A percentile compares a stretch with the other conserved stretches of the same genome.
phyloP scores from a whole-genome alignment of 345 rosid species.

The Arabidopsis suecica region DNA sequence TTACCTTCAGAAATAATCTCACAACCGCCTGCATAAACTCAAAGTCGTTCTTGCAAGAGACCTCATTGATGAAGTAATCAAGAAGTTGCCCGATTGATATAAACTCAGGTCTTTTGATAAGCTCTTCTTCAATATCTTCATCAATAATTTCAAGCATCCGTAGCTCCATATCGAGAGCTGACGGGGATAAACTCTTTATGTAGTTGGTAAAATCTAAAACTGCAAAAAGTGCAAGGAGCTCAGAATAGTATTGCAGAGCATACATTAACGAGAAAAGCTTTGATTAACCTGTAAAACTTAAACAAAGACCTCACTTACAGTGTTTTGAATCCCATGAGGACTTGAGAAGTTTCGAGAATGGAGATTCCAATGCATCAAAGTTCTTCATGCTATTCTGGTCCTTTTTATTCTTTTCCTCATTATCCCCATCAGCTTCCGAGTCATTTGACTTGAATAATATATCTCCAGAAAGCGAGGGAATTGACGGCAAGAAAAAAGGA shows the following conservation, averaged over 20 bases:
- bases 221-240: slow-evolving; percentile 36
- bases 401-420: slow-evolving; percentile 44
- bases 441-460: slow-evolving; percentile 72
- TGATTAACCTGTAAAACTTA: not conserved
- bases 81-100: slow-evolving; percentile 65
- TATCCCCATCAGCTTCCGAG: slow-evolving; percentile 46
- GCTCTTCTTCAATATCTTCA: slow-evolving; percentile 63
- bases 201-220: slow-evolving; percentile 81
- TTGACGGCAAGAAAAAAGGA: slow-evolving; percentile 90
- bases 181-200: slow-evolving; percentile 82
- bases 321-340: slow-evolving; percentile 59
- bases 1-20: slow-evolving; percentile 90
- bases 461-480: slow-evolving; percentile 89
- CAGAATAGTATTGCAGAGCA: not conserved
- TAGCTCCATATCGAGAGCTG: slow-evolving; percentile 87
- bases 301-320: slow-evolving; percentile 55
- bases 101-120: slow-evolving; percentile 69
- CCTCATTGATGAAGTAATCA: slow-evolving; percentile 79
- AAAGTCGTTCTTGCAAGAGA: slow-evolving; percentile 71
- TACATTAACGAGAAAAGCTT: not conserved
- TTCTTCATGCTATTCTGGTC: slow-evolving; percentile 43
- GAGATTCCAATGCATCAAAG: slow-evolving; percentile 47
- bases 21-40: slow-evolving; percentile 91
- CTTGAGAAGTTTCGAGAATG: slow-evolving; percentile 66
- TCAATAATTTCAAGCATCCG: slow-evolving; percentile 93